Evolutionary conservation across 2,329 filamentous ascomycete genomes (phyloP).

Genomic region (Alternaria atra): DNA sequence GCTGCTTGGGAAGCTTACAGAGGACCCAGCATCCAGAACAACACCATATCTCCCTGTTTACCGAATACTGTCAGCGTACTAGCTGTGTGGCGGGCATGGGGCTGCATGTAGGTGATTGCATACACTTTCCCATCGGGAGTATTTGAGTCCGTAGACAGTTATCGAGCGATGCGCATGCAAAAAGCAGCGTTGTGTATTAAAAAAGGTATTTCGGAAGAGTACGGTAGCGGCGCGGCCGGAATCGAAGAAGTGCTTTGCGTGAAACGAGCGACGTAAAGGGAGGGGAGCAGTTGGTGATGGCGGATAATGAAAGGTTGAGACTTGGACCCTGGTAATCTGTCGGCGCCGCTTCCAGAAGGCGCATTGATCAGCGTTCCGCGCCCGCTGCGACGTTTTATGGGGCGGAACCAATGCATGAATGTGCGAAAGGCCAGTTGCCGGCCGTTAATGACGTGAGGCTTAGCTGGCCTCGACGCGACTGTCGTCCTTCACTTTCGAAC

Average conservation of each 20-base stretch:
- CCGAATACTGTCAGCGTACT: slow-evolving; percentile 34
- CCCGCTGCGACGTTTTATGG: slow-evolving; percentile 19
- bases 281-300: not conserved
- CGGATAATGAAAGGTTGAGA: slow-evolving; percentile 15
- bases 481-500: not conserved
- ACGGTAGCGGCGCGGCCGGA: slow-evolving; percentile 15
- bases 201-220: slow-evolving; percentile 5
- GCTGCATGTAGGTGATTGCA: slow-evolving; percentile 29
- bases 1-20: slow-evolving; percentile 58
- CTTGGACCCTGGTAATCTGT: slow-evolving; percentile 16
- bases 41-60: slow-evolving; percentile 78
- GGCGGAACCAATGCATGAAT: not conserved
- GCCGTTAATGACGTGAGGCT: slow-evolving; percentile 6
- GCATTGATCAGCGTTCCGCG: slow-evolving; percentile 20
- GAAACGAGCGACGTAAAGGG: slow-evolving; percentile 41
- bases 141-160: slow-evolving; percentile 27
- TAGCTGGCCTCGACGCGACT: not conserved
- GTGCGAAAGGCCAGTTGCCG: slow-evolving; percentile 17
- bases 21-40: slow-evolving; percentile 96
- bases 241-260: slow-evolving; percentile 8
- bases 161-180: slow-evolving; percentile 39
- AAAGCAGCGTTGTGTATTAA: slow-evolving; percentile 18
- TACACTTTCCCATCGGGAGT: slow-evolving; percentile 55
- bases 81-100: slow-evolving; percentile 11
- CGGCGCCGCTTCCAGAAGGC: slow-evolving; percentile 23